phyloP scores from a whole-genome alignment of 2,329 filamentous ascomycete genomes.

The Geosmithia putterillii region DNA sequence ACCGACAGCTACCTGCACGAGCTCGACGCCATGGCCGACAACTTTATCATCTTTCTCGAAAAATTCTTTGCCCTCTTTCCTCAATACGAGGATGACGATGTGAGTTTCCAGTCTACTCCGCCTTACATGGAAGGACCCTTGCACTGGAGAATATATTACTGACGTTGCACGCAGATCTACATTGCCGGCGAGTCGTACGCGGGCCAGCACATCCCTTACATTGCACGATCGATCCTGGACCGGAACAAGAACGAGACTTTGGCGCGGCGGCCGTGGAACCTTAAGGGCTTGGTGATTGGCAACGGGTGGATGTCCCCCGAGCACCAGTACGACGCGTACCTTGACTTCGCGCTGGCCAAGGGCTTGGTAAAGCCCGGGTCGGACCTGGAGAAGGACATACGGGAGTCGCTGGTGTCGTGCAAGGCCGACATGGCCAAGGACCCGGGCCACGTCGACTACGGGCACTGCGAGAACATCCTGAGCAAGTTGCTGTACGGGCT shows the following conservation, averaged over 20 bases:
- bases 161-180: slow-evolving; percentile 79
- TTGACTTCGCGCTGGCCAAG: slow-evolving; percentile 68
- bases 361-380: slow-evolving; percentile 59
- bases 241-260: slow-evolving; percentile 60
- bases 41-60: slow-evolving; percentile 81
- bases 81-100: slow-evolving; percentile 83
- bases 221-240: slow-evolving; percentile 79
- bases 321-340: slow-evolving; percentile 82
- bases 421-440: slow-evolving; percentile 41
- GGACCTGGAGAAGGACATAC: slow-evolving; percentile 49
- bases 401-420: slow-evolving; percentile 59
- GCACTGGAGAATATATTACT: no score
- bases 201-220: slow-evolving; percentile 93
- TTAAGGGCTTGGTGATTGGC: slow-evolving; percentile 81
- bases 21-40: slow-evolving; percentile 74
- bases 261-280: slow-evolving; percentile 50
- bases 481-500: slow-evolving; percentile 59
- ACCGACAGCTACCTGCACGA: slow-evolving; percentile 79
- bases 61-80: slow-evolving; percentile 88
- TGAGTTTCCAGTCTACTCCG: slow-evolving; percentile 32
- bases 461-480: slow-evolving; percentile 66
- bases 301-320: slow-evolving; percentile 93
- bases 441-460: slow-evolving; percentile 47
- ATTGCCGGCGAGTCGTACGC: slow-evolving; percentile 94
- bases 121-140: neutral